Base-by-base conservation (phyloP, 306 rosid species). In the Quercus parvula region DNA sequence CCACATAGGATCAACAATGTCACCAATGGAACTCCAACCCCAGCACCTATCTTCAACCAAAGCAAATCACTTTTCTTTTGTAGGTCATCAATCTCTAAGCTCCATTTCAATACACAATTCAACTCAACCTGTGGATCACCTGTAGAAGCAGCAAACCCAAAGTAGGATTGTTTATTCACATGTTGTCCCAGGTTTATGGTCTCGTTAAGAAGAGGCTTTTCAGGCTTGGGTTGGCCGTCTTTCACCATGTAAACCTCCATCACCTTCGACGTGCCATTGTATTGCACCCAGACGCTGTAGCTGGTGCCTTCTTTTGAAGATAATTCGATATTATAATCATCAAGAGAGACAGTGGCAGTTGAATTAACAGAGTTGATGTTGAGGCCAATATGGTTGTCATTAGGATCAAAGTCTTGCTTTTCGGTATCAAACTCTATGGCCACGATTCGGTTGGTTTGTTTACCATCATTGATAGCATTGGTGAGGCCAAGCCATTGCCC, bases 401-500 rank as follows among this genome's bases (percentile, higher is more conserved):
- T 83, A 0, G 86, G 86, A 73, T 88, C 89, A 0, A 81, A 71
- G 5, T 69, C 82, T 79, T 88, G 91, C 83, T 74, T 83, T 20
- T 70, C 25, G 1, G 86, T 81, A 61, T 88, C 91, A 19, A 88
- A 86, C 70, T 88, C 89, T 5, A 88, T 76, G 18, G 91, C 89
- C 17, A 86, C 85, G 0, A 88, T 38, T 30, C 56, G 68, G 78
- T 86, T 84, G 5, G 19, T 8, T 1, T 24, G 1, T 0, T 74
- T 22, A 0, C 91, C 88, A 5, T 88, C 83, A 0, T 77, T 84
- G 52, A 20, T 57, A 20, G 62, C 78, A 51, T 86, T 88, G 73
- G 89, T 81, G 77, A 86, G 88, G 59, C 89, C 91, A 28, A 88
- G 79, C 91, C 89, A 86, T 71, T 73, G 80, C 57, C 88, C 88